Evolutionary conservation across 2,329 filamentous ascomycete species (phyloP), one percentile per base, ranked within the genome.

Genomic region (Cryphonectria japonica): DNA sequence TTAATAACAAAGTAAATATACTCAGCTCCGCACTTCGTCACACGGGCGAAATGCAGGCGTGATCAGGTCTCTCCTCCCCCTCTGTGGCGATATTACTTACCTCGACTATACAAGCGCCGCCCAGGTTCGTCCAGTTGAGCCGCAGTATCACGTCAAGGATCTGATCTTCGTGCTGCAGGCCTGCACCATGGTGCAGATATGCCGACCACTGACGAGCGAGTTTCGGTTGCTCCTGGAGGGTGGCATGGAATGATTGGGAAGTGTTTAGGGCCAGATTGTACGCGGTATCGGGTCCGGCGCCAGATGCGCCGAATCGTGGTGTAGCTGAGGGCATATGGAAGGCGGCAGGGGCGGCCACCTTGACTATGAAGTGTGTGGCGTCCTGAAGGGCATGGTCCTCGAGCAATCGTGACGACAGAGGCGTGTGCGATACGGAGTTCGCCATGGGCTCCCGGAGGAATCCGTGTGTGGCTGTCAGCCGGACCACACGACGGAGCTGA

Each of bases 311-410:
- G 57, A 39, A 50, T 62, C 72, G 75, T 61, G 74, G 71, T 9
- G 76, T 78, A 11, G 76, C 75, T 22, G 69, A 39, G 0, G 77
- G 68, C 78, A 81, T 82, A 13, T 80, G 73, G 69, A 83, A 72
- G 2, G 82, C 80, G 4, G 78, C 67, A 0, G 82, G 81, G 6
- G 77, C 76, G 0, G 76, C 79, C 1, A 74, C 76, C 46, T 80
- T 77, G 3, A 82, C 76, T 0, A 84, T 73, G 66, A 84, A 84
- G 75, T 81, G 77, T 41, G 75, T 75, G 0, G 82, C 81, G 69
- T 84, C 83, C 1, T 81, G 75, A 22, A 76, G 76, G 5, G 74
- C 77, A 0, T 74, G 78, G 2, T 78, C 76, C 5, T 76, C 78
- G 11, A 82, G 76, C 66, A 84, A 84, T 0, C 72, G 72, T 0